phyloP scores from a whole-genome alignment of 23 red algal genomes.

The Gracilaria domingensis region DNA sequence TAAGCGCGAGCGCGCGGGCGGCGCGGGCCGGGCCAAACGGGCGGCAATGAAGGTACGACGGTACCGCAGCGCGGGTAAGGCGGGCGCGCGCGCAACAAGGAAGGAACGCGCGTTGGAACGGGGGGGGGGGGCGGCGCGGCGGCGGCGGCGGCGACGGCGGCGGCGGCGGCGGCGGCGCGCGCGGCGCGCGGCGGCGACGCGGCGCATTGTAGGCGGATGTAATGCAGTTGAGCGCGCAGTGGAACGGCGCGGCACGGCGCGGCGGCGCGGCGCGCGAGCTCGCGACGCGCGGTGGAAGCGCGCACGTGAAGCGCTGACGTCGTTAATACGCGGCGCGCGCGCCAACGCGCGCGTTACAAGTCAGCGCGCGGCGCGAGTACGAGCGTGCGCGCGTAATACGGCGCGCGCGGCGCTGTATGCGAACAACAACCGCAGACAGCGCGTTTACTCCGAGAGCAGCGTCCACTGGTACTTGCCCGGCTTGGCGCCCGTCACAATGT shows the following conservation, averaged over 20 bases:
- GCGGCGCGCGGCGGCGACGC: background rate
- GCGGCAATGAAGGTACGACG: too few species aligned
- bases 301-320: background rate
- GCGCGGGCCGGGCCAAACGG: too few species aligned
- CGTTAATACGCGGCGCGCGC: background rate
- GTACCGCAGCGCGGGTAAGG: too few species aligned
- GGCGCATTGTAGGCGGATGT: background rate
- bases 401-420: too few species aligned
- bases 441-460: background rate
- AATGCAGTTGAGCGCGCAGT: too few species aligned
- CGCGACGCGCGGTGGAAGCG: background rate
- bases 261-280: background rate
- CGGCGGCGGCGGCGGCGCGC: conserved; percentile 4
- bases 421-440: background rate
- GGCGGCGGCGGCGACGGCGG: background rate
- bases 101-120: too few species aligned
- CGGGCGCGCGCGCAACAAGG: too few species aligned
- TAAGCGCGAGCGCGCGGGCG: too few species aligned
- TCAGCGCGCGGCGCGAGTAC: background rate
- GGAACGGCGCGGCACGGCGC: background rate
- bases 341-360: too few species aligned
- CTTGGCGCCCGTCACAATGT: background rate
- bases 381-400: background rate
- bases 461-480: background rate
- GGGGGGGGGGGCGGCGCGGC: too few species aligned